phyloP scores from a whole-genome alignment of 176 grass and related monocot species.

The Musa troglodytarum region DNA sequence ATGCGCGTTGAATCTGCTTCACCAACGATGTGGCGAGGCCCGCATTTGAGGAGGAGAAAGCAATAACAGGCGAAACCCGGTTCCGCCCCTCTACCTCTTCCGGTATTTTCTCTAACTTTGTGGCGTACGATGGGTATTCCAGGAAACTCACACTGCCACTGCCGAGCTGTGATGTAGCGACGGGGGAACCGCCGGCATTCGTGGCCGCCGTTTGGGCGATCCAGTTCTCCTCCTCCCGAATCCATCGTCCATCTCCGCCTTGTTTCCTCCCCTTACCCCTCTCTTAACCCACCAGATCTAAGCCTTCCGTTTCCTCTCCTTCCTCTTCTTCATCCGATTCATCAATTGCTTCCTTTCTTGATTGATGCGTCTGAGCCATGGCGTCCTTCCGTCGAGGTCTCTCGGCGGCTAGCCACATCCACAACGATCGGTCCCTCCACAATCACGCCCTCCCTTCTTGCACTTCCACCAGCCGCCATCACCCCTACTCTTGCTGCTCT shows the following conservation, averaged over 20 bases:
- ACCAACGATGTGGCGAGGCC: too few species aligned
- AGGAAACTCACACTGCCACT: too few species aligned
- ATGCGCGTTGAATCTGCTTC: too few species aligned
- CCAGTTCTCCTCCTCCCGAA: too few species aligned
- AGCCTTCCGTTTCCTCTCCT: background rate
- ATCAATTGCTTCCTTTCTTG: background rate
- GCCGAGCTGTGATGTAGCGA: too few species aligned
- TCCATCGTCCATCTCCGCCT: background rate
- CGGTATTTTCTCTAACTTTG: too few species aligned
- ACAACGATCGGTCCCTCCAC: background rate
- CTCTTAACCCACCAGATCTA: background rate
- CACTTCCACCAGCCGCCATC: conserved; percentile 18
- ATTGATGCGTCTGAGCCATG: conserved; percentile 12
- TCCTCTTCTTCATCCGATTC: background rate
- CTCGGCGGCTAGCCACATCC: conserved; percentile 42
- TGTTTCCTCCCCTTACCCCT: background rate
- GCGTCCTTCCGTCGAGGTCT: conserved; percentile 54
- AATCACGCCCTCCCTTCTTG: conserved; percentile 14
- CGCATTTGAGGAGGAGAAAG: too few species aligned
- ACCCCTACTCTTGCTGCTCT: conserved; percentile 35
- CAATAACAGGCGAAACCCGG: too few species aligned
- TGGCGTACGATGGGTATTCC: too few species aligned
- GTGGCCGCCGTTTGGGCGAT: too few species aligned
- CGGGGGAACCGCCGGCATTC: too few species aligned
- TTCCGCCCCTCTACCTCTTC: too few species aligned